Evolutionary conservation across 495 filamentous ascomycete genomes (phyloP).

Genomic region (Penicillium canescens): DNA sequence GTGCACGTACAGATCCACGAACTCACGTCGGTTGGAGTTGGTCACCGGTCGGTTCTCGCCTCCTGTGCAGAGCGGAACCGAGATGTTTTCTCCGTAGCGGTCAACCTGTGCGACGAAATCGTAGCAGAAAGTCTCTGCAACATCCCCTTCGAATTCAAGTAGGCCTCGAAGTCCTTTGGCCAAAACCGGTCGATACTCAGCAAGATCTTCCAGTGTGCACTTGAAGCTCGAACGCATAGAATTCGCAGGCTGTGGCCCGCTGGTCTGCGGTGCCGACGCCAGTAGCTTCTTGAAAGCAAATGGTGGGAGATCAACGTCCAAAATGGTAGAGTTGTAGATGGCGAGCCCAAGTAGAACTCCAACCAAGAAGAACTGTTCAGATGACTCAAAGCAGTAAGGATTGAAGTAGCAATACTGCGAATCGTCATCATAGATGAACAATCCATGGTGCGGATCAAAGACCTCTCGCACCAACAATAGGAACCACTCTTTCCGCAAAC

Average conservation of each 20-base stretch:
- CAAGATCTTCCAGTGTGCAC: conserved; percentile 80
- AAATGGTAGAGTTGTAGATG: conserved; percentile 95
- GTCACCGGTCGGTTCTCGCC: conserved; percentile 80
- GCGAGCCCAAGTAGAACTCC: conserved; percentile 86
- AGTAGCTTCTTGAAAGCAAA: conserved; percentile 90
- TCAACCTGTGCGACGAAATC: conserved; percentile 81
- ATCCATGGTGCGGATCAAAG: conserved; percentile 86
- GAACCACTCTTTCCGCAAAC: conserved; percentile 95
- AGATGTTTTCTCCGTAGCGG: conserved; percentile 67
- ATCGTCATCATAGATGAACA: conserved; percentile 95
- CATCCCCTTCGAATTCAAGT: conserved; percentile 82
- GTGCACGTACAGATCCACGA: conserved; percentile 83
- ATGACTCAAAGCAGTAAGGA: conserved; percentile 85
- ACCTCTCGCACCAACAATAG: conserved; percentile 86
- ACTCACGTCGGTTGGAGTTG: conserved; percentile 80
- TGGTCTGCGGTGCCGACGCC: conserved; percentile 62
- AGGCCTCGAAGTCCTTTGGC: conserved; percentile 75
- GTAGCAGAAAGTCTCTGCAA: conserved; percentile 77
- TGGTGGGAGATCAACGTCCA: conserved; percentile 89
- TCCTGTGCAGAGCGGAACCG: conserved; percentile 69
- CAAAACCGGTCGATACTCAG: conserved; percentile 77
- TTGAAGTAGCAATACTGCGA: conserved; percentile 96
- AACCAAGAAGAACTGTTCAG: conserved; percentile 91
- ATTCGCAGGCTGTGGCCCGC: conserved; percentile 51
- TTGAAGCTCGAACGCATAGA: conserved; percentile 59